A percentile compares a stretch with the other conserved stretches of the same genome.
Conservation (phyloP, 495 filamentous ascomycete genomes). For the Hypoxylon cercidicola region DNA sequence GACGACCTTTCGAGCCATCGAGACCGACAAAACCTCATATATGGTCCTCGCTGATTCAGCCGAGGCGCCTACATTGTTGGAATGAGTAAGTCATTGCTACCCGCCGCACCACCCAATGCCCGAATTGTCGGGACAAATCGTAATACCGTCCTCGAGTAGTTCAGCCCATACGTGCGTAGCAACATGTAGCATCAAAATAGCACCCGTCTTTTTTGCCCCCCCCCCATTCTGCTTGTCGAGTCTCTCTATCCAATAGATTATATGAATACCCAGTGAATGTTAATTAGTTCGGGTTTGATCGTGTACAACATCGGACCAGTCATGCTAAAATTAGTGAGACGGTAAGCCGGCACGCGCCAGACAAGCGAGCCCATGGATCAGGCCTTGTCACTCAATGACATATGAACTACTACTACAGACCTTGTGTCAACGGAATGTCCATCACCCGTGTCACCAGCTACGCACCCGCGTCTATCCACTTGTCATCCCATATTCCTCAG, state of each 20-base stretch:
- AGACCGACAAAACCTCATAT: neutral
- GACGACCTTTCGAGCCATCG: neutral
- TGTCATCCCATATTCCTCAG: neutral
- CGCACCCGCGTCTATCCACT: too few species aligned
- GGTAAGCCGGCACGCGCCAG: neutral
- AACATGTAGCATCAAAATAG: too few species aligned
- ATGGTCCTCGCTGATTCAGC: constrained; percentile 8
- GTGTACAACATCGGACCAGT: constrained; percentile 3
- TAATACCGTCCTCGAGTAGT: neutral
- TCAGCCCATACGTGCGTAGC: too few species aligned
- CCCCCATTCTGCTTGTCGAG: too few species aligned
- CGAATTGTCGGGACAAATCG: constrained; percentile 23
- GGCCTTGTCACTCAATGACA: constrained; percentile 1
- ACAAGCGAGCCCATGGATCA: too few species aligned
- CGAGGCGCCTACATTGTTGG: constrained; percentile 19
- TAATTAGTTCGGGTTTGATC: too few species aligned
- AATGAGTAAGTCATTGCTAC: neutral
- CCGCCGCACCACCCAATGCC: constrained; percentile 30
- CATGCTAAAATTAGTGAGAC: neutral
- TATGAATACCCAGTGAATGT: too few species aligned
- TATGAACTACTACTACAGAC: neutral
- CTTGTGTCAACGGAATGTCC: constrained; percentile 11
- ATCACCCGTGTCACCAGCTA: constrained; percentile 28
- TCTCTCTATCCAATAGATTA: too few species aligned
- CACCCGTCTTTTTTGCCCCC: too few species aligned